These are phyloP conservation scores for Beta macrorhiza DNA, from an alignment of 179 eudicot species.

Conservation along the genomic window DNA sequence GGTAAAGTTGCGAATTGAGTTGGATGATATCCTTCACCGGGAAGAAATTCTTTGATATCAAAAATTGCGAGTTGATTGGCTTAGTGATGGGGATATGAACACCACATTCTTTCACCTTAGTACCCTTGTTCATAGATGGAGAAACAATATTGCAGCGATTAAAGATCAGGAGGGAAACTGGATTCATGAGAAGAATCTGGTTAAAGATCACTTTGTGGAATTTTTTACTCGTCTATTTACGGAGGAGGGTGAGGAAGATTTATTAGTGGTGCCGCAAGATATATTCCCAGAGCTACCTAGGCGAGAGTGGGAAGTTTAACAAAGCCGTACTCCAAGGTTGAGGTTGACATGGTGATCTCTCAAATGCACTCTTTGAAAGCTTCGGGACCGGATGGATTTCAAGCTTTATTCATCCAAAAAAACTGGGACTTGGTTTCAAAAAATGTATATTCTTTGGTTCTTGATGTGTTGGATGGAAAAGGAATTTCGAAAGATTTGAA, in stretches of 20 bases:
- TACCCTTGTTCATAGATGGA: neutral
- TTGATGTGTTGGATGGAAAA: neutral
- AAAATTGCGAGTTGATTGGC: neutral
- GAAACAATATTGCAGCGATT: neutral
- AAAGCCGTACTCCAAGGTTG: neutral
- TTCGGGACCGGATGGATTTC: neutral
- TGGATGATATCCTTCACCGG: neutral
- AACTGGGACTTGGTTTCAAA: neutral
- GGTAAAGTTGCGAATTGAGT: neutral
- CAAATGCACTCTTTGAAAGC: neutral
- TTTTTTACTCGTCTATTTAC: too few species aligned
- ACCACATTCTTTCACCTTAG: neutral
- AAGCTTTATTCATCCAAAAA: neutral
- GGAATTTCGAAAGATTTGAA: neutral
- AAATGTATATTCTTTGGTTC: neutral
- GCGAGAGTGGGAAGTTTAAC: neutral
- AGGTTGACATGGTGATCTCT: neutral
- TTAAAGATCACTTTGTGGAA: neutral
- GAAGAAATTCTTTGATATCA: neutral
- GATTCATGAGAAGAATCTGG: neutral
- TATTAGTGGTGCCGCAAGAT: neutral
- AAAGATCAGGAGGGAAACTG: neutral
- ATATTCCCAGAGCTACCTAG: neutral
- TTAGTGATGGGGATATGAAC: neutral
- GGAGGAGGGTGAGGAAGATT: neutral